Evolutionary conservation across 495 filamentous ascomycete species (phyloP).

Genomic region (Podospora pseudocomata): DNA sequence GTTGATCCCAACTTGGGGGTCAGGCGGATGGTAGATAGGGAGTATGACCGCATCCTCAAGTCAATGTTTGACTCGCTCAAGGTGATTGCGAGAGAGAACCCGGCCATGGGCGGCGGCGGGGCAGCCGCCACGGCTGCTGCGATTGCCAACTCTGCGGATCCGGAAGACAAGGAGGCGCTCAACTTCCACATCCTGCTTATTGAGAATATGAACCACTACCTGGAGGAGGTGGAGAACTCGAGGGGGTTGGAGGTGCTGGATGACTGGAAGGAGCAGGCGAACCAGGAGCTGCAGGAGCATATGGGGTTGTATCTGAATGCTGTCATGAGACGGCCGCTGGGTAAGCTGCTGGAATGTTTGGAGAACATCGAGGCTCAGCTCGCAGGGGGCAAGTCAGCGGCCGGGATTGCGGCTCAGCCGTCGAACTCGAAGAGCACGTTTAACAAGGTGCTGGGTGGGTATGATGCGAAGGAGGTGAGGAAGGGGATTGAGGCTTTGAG

Average conservation of each 20-base stretch:
- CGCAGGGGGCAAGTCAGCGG: constrained; percentile 41
- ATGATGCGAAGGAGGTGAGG: constrained; percentile 78
- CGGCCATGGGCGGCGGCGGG: constrained; percentile 49
- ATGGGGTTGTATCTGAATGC: constrained; percentile 80
- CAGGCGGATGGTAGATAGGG: constrained; percentile 74
- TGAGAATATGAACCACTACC: constrained; percentile 97
- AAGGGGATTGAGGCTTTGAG: constrained; percentile 80
- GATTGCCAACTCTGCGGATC: constrained; percentile 39
- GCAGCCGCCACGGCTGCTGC: constrained; percentile 1
- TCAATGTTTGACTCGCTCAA: constrained; percentile 96
- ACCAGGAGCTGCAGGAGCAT: constrained; percentile 79
- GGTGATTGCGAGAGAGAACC: constrained; percentile 91
- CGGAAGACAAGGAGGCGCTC: constrained; percentile 91
- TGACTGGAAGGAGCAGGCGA: constrained; percentile 73
- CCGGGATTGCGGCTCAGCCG: constrained; percentile 62
- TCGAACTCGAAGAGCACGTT: constrained; percentile 75
- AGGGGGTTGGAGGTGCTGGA: constrained; percentile 68
- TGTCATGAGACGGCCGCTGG: constrained; percentile 83
- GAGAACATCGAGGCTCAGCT: constrained; percentile 76
- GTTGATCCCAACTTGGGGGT: constrained; percentile 59
- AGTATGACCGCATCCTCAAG: constrained; percentile 84
- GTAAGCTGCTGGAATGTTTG: constrained; percentile 84
- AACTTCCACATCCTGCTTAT: constrained; percentile 97
- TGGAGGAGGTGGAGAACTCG: constrained; percentile 79
- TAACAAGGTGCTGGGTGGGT: constrained; percentile 74